Evolutionary conservation across 1,284 basidiomycete species (phyloP).

Genomic region (Neolentinus lepideus): DNA sequence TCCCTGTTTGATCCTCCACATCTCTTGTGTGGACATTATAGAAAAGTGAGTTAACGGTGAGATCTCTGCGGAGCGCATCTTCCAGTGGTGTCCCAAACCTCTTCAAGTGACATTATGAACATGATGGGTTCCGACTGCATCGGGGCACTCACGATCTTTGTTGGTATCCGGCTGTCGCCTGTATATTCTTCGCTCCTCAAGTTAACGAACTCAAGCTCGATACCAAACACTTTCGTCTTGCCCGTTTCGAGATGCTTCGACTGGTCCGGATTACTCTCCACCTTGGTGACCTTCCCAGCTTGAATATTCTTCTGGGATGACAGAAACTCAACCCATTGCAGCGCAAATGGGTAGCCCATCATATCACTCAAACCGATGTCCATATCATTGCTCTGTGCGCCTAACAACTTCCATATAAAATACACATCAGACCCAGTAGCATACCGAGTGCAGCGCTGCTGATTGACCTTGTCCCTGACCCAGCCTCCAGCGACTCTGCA

Average conservation of each 20-base stretch:
- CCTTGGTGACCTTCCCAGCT: slow-evolving; percentile 66
- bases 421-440: neutral
- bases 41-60: slow-evolving; percentile 95
- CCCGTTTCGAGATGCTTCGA: slow-evolving; percentile 98
- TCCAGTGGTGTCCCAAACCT: slow-evolving; percentile 89
- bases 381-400: slow-evolving; percentile 83
- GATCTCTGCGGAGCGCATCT: slow-evolving; percentile 88
- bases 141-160: slow-evolving; percentile 70
- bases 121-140: too few species aligned
- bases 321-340: slow-evolving; percentile 69
- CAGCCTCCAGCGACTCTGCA: slow-evolving; percentile 94
- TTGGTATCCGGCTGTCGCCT: slow-evolving; percentile 83
- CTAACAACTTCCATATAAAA: slow-evolving; percentile 60
- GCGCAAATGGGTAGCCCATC: slow-evolving; percentile 89
- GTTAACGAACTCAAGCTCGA: slow-evolving; percentile 94
- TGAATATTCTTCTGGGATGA: slow-evolving; percentile 45
- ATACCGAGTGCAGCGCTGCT: neutral
- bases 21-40: slow-evolving; percentile 90
- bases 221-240: slow-evolving; percentile 76
- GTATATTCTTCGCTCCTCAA: slow-evolving; percentile 91
- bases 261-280: slow-evolving; percentile 94
- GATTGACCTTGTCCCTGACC: slow-evolving; percentile 91
- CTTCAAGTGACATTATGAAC: too few species aligned
- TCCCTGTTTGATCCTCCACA: slow-evolving; percentile 87
- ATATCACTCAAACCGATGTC: slow-evolving; percentile 89